Base-by-base conservation (phyloP, 805 yeast genomes). In the Lipomyces chichibuensis region DNA sequence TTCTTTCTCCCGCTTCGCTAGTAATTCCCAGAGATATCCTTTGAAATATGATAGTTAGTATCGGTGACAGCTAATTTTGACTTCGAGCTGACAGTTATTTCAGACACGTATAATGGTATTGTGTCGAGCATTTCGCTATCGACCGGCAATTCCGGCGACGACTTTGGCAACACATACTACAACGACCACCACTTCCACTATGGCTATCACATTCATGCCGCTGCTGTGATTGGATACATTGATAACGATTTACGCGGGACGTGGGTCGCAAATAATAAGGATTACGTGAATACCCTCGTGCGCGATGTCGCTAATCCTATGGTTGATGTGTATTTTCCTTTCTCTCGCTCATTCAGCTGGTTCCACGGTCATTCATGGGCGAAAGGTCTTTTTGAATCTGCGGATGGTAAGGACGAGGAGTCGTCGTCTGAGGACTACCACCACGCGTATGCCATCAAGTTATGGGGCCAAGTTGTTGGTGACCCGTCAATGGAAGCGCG, bases 101-200 rank as follows among this genome's bases (percentile, higher is more conserved):
- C 37, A 58, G 53, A 55, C 49, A 71, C 73, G 2, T 71, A 66
- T 57, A 62, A 57, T 39, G 97, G 97, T 1, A 73, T 92, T 7
- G 83, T 91, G 9, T 89, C 96, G 0, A 65, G 69, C 23, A 65
- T 64, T 5, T 61, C 67, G 6, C 13, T 64, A n/a, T 5, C 11
- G 5, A 62, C 69, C 39, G 81, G 78, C 54, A 82, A 77, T 3
- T 73, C 83, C 35, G 75, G 81, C 49, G 85, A 85, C 33, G 97
- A 92, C 79, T 91, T 83, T 75, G 96, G 96, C 59, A 84, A 88
- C 75, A 84, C 90, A 29, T 89, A 85, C 76, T 91, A 90, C 78
- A 90, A 91, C 72, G 96, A 91, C 74, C 96, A 91, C 73, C 95
- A 91, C 75, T 91, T 90, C 84, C 96, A 91, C 76, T 91, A 89